A percentile compares a stretch with the other conserved stretches of the same genome.
Conservation (phyloP, 495 filamentous ascomycete genomes). For the Aspergillus leporis region DNA sequence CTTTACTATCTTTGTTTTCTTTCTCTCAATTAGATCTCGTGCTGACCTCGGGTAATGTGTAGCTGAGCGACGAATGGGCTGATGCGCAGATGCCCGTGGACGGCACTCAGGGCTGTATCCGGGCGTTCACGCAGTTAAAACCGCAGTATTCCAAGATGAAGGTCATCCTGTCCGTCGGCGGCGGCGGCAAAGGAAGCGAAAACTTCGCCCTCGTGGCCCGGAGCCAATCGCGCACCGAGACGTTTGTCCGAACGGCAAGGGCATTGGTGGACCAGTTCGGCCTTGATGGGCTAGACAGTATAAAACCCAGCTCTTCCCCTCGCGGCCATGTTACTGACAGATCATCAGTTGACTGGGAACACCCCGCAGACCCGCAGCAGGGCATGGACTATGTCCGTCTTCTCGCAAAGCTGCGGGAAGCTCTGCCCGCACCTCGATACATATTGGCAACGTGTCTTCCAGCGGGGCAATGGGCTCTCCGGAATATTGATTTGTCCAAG, state of each 20-base stretch:
- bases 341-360: constrained; percentile 83
- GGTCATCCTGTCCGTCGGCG: constrained; percentile 84
- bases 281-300: constrained; percentile 87
- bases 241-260: constrained; percentile 71
- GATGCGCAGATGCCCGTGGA: constrained; percentile 80
- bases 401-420: constrained; percentile 65
- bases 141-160: constrained; percentile 72
- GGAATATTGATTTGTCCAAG: constrained; percentile 70
- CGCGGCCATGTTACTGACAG: background rate
- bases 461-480: constrained; percentile 71
- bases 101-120: constrained; percentile 73
- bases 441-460: constrained; percentile 80
- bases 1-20: background rate
- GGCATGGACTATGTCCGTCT: constrained; percentile 74
- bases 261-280: constrained; percentile 72
- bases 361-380: constrained; percentile 68
- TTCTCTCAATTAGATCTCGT: constrained; percentile 3
- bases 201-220: constrained; percentile 74
- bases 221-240: constrained; percentile 59
- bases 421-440: constrained; percentile 72
- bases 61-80: constrained; percentile 88
- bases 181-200: constrained; percentile 73
- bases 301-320: constrained; percentile 13
- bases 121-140: constrained; percentile 74
- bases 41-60: constrained; percentile 22